A percentile compares a stretch with the other conserved stretches of the same genome.
phyloP scores from a whole-genome alignment of 371 early-diverging fungal genomes.

The Mucor velutinosus region DNA sequence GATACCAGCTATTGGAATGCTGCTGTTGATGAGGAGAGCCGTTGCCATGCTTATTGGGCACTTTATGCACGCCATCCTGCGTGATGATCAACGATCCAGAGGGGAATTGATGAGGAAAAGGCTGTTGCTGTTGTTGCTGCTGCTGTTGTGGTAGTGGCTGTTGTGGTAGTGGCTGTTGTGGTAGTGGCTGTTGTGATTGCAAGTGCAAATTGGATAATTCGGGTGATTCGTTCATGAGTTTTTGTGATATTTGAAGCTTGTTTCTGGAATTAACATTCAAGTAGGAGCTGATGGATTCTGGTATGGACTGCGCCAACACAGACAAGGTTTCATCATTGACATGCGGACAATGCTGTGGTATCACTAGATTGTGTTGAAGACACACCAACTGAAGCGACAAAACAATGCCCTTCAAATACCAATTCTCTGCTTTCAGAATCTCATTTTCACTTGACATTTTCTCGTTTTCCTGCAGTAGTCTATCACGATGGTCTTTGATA shows the following conservation, averaged over 20 bases:
- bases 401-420: slow-evolving; percentile 51
- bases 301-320: slow-evolving; percentile 33
- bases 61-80: slow-evolving; percentile 21
- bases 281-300: slow-evolving; percentile 37
- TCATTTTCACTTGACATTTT: slow-evolving; percentile 47
- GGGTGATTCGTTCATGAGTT: slow-evolving; percentile 8
- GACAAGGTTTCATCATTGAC: slow-evolving; percentile 28
- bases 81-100: slow-evolving; percentile 32
- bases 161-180: not conserved
- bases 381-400: slow-evolving; percentile 50
- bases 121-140: slow-evolving; percentile 1
- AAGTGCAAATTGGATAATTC: not conserved
- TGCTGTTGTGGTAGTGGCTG: not conserved
- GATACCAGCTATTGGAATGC: slow-evolving; percentile 2
- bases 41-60: not conserved
- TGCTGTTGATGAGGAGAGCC: not conserved
- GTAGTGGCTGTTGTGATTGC: not conserved
- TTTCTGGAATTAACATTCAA: slow-evolving; percentile 34
- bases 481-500: slow-evolving; percentile 56
- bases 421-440: slow-evolving; percentile 57
- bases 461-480: slow-evolving; percentile 42
- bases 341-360: slow-evolving; percentile 42
- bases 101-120: not conserved
- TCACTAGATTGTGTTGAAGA: slow-evolving; percentile 29
- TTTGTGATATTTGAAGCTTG: slow-evolving; percentile 25